Conservation (phyloP, 129 eudicot species). For the Flaveria linearis region DNA sequence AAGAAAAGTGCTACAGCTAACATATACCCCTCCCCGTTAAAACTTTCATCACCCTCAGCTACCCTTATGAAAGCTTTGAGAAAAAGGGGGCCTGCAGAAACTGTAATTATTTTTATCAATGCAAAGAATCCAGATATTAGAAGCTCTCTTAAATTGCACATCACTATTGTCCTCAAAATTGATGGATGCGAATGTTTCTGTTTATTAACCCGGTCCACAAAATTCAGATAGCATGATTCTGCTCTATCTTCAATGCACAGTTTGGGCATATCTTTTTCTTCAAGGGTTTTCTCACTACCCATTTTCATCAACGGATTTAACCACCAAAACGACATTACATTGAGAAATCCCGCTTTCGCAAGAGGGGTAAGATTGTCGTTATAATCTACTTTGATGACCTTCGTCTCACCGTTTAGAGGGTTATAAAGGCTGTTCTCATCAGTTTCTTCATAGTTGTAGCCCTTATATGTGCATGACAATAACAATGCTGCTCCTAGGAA, state of each 20-base stretch:
- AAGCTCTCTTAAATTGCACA: conserved; percentile 73
- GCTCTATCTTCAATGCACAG: conserved; percentile 70
- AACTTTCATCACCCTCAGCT: conserved; percentile 75
- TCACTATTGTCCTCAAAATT: conserved; percentile 57
- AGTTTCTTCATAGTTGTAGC: conserved; percentile 45
- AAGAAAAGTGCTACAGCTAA: conserved; percentile 66
- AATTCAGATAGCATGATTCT: conserved; percentile 63
- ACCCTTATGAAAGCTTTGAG: conserved; percentile 87
- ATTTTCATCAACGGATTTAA: conserved; percentile 72
- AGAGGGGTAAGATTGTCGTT: conserved; percentile 53
- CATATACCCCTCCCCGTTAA: conserved; percentile 60
- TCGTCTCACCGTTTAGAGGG: conserved; percentile 47
- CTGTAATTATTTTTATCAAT: conserved; percentile 58
- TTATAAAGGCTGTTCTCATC: conserved; percentile 42
- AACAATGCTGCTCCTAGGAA: conserved; percentile 68
- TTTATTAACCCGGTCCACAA: conserved; percentile 46
- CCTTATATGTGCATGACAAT: conserved; percentile 71
- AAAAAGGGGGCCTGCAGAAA: conserved; percentile 87
- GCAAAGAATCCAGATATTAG: conserved; percentile 86
- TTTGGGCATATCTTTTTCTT: conserved; percentile 79
- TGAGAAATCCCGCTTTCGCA: conserved; percentile 62
- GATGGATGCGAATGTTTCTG: conserved; percentile 59
- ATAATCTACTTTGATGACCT: conserved; percentile 35
- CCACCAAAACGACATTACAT: conserved; percentile 87
- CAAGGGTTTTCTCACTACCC: conserved; percentile 76